Percentiles rank a stretch among this genome's conserved stretches.
phyloP scores from a whole-genome alignment of 495 filamentous ascomycete species.

The Penicillium paxilli region DNA sequence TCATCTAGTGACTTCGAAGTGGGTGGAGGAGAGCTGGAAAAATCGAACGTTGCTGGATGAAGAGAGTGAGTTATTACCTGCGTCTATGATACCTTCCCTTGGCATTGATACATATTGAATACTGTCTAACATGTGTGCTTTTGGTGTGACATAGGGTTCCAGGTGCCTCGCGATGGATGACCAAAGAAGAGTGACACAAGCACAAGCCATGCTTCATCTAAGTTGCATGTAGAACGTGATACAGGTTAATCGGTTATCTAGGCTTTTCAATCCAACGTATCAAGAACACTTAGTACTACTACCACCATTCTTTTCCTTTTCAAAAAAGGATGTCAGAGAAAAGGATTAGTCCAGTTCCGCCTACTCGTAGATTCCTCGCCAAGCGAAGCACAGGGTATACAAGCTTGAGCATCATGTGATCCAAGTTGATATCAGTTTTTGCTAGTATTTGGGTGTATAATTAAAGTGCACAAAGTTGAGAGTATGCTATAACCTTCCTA shows the following conservation, averaged over 20 bases:
- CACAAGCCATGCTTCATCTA: neutral
- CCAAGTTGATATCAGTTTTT: neutral
- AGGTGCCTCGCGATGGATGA: neutral
- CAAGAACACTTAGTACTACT: neutral
- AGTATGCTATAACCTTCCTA: neutral
- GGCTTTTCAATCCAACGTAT: neutral
- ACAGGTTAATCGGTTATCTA: neutral
- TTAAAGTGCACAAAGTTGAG: neutral
- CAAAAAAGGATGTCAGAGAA: too few relatives aligned
- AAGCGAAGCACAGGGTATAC: neutral
- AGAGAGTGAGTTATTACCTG: conserved; percentile 46
- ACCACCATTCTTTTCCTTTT: neutral
- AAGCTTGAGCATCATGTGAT: neutral
- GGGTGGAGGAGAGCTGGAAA: conserved; percentile 80
- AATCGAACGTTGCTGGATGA: conserved; percentile 82
- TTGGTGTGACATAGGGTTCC: neutral
- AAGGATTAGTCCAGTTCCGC: too few relatives aligned
- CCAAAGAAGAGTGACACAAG: neutral
- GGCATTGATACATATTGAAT: too few relatives aligned
- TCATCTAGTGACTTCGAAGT: conserved; percentile 66
- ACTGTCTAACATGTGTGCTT: neutral
- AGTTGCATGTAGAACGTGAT: neutral
- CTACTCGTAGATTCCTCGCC: too few relatives aligned
- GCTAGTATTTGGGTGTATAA: too few relatives aligned
- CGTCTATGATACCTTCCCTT: too few relatives aligned